These are phyloP conservation scores for Fraxinus albicans DNA, from an alignment of 305 asterid genomes.

Conservation along the genomic window DNA sequence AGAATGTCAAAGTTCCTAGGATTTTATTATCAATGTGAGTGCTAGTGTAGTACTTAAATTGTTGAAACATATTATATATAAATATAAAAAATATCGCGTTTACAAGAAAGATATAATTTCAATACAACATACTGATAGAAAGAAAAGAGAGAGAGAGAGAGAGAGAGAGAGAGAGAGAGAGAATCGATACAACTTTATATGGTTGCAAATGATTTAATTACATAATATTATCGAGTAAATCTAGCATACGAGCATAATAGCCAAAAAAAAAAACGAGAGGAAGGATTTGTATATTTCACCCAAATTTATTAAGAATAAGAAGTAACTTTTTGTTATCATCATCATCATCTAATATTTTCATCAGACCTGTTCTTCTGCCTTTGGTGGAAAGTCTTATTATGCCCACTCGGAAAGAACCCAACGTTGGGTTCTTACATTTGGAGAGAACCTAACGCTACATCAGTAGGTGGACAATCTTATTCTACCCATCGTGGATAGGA, in stretches of 20 bases:
- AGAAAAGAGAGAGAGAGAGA: too few relatives aligned
- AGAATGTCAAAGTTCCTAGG: neutral
- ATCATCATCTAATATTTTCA: too few relatives aligned
- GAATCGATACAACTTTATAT: neutral
- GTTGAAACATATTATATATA: neutral
- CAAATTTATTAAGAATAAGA: neutral
- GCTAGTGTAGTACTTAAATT: neutral
- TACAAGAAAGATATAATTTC: neutral
- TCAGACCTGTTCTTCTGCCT: too few relatives aligned
- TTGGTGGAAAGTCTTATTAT: too few relatives aligned
- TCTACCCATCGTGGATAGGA: too few relatives aligned
- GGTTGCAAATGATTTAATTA: neutral
- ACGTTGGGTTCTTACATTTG: too few relatives aligned
- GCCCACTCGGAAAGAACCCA: too few relatives aligned
- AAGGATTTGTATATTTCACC: neutral
- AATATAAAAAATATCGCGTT: neutral
- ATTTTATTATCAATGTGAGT: neutral
- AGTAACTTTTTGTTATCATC: too few relatives aligned
- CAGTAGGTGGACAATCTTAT: too few relatives aligned
- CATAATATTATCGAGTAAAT: neutral
- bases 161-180: too few relatives aligned
- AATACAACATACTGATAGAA: neutral
- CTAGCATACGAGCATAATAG: neutral
- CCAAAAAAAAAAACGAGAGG: neutral
- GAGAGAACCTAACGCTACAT: too few relatives aligned